Base-by-base conservation (phyloP, 331 rosid species). In the Acacia pycnantha region DNA sequence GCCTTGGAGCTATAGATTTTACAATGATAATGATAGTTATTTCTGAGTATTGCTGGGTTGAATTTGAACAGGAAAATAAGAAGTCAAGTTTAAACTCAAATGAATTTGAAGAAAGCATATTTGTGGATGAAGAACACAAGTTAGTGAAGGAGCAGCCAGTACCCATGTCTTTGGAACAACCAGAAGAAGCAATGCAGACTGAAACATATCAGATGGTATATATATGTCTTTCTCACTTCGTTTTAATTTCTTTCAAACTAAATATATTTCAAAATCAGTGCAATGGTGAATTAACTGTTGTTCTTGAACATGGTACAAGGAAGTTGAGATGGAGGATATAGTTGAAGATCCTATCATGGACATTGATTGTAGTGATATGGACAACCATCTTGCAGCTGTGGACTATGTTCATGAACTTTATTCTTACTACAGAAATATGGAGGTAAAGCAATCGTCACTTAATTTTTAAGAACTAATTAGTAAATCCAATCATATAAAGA, bases 241-340 rank as follows among this genome's bases (percentile, higher is more conserved):
- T 70, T 70, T 40, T 26, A 37, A 68, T 58, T 37, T 33, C 21
- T 74, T 21, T 44, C 56, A 67, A 48, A 48, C 14, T 47, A 47
- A 11, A 48, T 48, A 48, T 48, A 14, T 13, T n/a, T 44, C 58
- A 67, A 48, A 19, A 35, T 21, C 11, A 10, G 64, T 46, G 40
- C 7, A 74, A 10, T 65, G 3, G 0, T 9, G 46, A 76, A 26
- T 37, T 66, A 21, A 56, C 64, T n/a, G n/a, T 43, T 18, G 75
- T 54, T 69, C 43, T 64, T n/a, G 15, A 77, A 64, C 13, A 6
- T 83, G 50, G n/a, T 82, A 91, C 93, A 89, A 90, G 91, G 99
- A 96, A 76, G 91, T 96, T 81, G 98, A 96, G 84, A 96, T 96
- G 99, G 97, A 93, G 84, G 99, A 96, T 73, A 88, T 93, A 50